Conservation (phyloP, 202 grass and related monocot species). For the Tripidium arundinaceum region DNA sequence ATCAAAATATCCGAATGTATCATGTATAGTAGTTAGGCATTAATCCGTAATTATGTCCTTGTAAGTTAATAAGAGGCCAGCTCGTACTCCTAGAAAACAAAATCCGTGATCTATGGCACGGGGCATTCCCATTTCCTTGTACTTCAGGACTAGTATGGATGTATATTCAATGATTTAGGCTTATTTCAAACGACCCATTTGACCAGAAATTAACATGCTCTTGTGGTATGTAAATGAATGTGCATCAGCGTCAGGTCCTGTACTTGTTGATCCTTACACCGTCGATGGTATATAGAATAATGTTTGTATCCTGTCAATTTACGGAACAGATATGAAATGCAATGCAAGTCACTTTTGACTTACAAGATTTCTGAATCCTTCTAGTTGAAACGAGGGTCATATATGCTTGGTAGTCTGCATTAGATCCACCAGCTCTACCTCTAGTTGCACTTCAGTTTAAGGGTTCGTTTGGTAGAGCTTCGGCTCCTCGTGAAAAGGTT, state of each 20-base stretch:
- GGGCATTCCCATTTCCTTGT: neutral
- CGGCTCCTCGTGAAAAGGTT: no score
- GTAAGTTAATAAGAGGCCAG: conserved; percentile 36
- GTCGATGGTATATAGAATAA: conserved; percentile 41
- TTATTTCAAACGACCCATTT: conserved; percentile 38
- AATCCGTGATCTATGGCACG: neutral
- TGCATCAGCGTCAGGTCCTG: conserved; percentile 5
- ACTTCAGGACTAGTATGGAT: neutral
- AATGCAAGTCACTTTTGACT: neutral
- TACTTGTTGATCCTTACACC: conserved; percentile 5
- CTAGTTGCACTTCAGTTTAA: neutral
- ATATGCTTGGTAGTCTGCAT: neutral
- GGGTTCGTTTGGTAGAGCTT: no score
- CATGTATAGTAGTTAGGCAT: neutral
- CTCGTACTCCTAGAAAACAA: neutral
- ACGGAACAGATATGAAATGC: neutral
- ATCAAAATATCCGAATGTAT: neutral
- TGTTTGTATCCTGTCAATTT: conserved; percentile 6
- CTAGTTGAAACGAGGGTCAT: no score
- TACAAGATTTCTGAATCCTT: neutral
- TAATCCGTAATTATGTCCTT: conserved; percentile 15
- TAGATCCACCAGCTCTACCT: neutral
- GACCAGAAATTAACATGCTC: conserved; percentile 26
- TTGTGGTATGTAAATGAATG: conserved; percentile 42
- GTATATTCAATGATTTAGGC: conserved; percentile 7